A percentile compares a stretch with the other conserved stretches of the same genome.
These are phyloP conservation scores for Geotrichum ghanense DNA, from an alignment of 805 yeast species.

Conservation along the genomic window DNA sequence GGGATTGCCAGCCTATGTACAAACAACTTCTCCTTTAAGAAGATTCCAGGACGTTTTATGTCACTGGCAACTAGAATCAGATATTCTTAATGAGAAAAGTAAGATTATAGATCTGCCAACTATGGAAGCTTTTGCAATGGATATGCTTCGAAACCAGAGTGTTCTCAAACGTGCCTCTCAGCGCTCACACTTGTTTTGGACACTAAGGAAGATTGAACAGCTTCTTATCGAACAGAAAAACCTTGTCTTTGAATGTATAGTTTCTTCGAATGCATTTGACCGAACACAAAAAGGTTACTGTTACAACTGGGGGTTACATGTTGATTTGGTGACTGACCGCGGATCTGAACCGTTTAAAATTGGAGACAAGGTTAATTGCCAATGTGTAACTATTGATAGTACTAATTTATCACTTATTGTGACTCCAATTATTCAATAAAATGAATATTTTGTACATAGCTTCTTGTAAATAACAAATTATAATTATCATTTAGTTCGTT, in stretches of 20 bases:
- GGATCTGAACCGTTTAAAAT: background rate
- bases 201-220: constrained; percentile 9
- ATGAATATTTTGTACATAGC: too few species aligned
- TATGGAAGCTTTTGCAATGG: constrained; percentile 6
- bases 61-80: constrained; percentile 62
- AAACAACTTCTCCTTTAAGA: constrained; percentile 83
- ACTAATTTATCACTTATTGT: background rate
- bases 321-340: background rate
- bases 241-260: background rate
- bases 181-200: constrained; percentile 11
- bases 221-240: background rate
- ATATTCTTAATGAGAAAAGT: constrained; percentile 20
- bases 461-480: too few species aligned
- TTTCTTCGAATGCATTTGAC: background rate
- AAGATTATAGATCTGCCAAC: constrained; percentile 5
- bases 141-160: constrained; percentile 8
- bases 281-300: background rate
- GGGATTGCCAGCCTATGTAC: constrained; percentile 52
- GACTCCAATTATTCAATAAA: too few species aligned
- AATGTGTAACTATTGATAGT: background rate
- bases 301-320: constrained; percentile 2
- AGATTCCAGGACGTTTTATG: constrained; percentile 69
- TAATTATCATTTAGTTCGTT: too few species aligned
- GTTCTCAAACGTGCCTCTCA: constrained; percentile 9
- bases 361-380: background rate